phyloP scores from a whole-genome alignment of 1,139 yeast species.

The Pichia sp. region DNA sequence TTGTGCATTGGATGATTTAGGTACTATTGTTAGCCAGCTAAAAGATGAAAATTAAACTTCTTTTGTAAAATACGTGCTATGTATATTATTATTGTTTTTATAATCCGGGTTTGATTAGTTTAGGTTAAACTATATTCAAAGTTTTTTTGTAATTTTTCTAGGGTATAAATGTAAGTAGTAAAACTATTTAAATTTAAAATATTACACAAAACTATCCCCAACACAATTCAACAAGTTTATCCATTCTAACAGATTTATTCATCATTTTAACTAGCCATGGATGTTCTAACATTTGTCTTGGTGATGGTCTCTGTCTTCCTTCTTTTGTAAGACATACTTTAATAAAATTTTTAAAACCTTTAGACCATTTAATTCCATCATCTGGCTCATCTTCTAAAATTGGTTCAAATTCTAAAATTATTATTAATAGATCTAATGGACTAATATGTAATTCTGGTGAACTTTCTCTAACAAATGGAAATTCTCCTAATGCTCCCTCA shows the following conservation, averaged over 20 bases:
- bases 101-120: too few relatives aligned
- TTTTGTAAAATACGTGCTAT: too few relatives aligned
- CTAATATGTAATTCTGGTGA: slow-evolving; percentile 36
- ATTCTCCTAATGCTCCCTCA: slow-evolving; percentile 86
- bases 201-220: slow-evolving; percentile 42
- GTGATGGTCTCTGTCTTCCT: slow-evolving; percentile 76
- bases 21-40: slow-evolving; percentile 8
- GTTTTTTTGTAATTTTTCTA: too few relatives aligned
- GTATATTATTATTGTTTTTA: too few relatives aligned
- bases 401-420: slow-evolving; percentile 80
- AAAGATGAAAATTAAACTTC: neutral
- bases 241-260: slow-evolving; percentile 73
- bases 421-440: slow-evolving; percentile 79
- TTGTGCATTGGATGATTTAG: slow-evolving; percentile 30
- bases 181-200: too few relatives aligned
- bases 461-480: slow-evolving; percentile 50
- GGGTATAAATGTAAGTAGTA: too few relatives aligned
- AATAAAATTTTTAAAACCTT: slow-evolving; percentile 75
- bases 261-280: slow-evolving; percentile 85
- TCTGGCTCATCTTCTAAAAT: slow-evolving; percentile 69
- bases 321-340: slow-evolving; percentile 78
- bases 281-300: slow-evolving; percentile 84
- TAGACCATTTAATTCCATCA: slow-evolving; percentile 74
- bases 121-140: too few relatives aligned
- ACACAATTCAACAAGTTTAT: slow-evolving; percentile 69